Base-by-base conservation (phyloP, 371 early-diverging fungal genomes). In the Amoeboaphelidium protococcarum region DNA sequence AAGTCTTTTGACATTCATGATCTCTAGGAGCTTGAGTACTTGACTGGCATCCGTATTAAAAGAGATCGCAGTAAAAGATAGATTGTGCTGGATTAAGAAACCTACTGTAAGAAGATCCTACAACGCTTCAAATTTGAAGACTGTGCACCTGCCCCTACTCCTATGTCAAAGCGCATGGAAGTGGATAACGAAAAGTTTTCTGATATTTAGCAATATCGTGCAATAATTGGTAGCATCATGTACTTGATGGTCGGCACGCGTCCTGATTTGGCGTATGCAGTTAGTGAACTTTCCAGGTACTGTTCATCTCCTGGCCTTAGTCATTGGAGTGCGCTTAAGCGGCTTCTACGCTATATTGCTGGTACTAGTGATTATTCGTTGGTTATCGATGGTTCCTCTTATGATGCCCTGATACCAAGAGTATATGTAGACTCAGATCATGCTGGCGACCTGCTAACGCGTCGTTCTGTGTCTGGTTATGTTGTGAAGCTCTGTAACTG, bases 401-500 rank as follows among this genome's bases (percentile, higher is more conserved):
- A 31, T 31, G 37, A 31, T 10, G 47, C 13, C 21, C 23, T 49
- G 2, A 3, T 40, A 13, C 46, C n/a, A 3, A n/a, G n/a, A n/a
- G n/a, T n/a, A n/a, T 54, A 55, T 25, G 25, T 23, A 26, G 54
- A 54, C 26, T 4, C 54, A 13, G 25, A 26, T 27, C 40, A 23
- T 12, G 54, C 49, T 47, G 4, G 23, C 13, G 23, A 47, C n/a
- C 42, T 31, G 40, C 26, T 48, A 4, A 46, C 21, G 26, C 19
- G 46, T 10, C 52, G 41, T 41, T 54, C 54, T 2, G 25, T 46
- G 22, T 23, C 53, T 23, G 54, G 54, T 26, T 56, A 37, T 47
- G 25, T 55, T 6, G 13, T 47, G 23, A 25, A 44, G 25, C 25
- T 45, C 21, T 4, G 13, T 13, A 50, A 49, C 10, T 41, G 31